Evolutionary conservation across 768 basidiomycete genomes (phyloP), one percentile per base, ranked within the genome.

Genomic region (Paxillus involutus): DNA sequence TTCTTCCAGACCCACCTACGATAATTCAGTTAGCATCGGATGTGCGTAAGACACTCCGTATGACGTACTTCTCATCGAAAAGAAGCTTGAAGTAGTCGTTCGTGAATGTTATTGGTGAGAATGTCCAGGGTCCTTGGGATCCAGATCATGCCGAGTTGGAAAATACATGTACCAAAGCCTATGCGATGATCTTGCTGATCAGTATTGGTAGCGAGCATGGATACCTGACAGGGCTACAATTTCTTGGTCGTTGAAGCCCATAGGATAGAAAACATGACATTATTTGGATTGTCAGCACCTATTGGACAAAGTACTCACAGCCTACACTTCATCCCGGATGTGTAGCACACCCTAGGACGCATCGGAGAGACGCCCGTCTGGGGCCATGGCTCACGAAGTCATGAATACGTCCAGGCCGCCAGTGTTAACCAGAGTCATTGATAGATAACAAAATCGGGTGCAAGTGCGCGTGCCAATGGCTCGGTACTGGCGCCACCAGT

Each of bases 241-340:
- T 75, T 98, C 96, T 72, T 91, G 92, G 73, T 98, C 96, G 68
- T 94, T 89, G 80, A 98, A 95, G 50, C 86, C 87, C 87, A 88
- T 88, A 52, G 86, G 81, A 71, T 86, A 80, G 74, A 88, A 89
- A 71, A 87, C 82, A 77, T 79, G 11, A 43, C 14, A 32, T 10
- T 13, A 24, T 57, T 13, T 30, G 9, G 33, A 11, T 35, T 16
- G 8, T 30, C 24, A 30, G 45, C 33, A 14, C 29, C 8, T 12
- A 50, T 53, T 43, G 17, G 3, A 26, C 10, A 43, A 13, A 24
- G 46, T 36, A 36, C 47, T 30, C 2, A 13, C 44, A 48, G 39
- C 17, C 9, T 0, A 37, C n/a, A 73, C 80, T 67, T 58, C 87
- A 54, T 85, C 78, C 58, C 96, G 83, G 56, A 98, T 74, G 70